A percentile compares a stretch with the other conserved stretches of the same genome.
Conservation (phyloP, 768 basidiomycete species). For the Pleurotus tuber-regium region DNA sequence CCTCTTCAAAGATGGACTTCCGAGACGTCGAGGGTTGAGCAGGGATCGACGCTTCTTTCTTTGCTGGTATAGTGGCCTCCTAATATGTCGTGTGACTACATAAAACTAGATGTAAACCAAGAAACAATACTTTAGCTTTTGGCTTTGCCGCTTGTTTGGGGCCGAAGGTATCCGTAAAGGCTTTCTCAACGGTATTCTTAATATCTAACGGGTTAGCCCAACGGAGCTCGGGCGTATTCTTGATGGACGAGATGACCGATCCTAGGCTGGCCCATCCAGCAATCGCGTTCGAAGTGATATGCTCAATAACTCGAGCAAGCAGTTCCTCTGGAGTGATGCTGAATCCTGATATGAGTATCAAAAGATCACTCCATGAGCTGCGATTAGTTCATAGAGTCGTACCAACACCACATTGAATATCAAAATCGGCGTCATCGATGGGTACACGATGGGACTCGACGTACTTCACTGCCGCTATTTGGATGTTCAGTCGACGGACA, state of each 20-base stretch:
- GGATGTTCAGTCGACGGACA: background rate
- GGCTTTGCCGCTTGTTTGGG: constrained; percentile 63
- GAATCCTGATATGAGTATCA: constrained; percentile 58
- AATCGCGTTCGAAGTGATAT: constrained; percentile 52
- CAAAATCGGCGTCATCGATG: constrained; percentile 67
- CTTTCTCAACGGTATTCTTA: constrained; percentile 75
- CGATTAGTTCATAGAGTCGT: constrained; percentile 26
- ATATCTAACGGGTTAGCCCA: constrained; percentile 87
- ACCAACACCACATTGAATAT: constrained; percentile 87
- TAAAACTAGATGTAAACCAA: background rate
- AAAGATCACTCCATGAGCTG: background rate
- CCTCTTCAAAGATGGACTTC: constrained; percentile 86
- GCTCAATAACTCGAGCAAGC: constrained; percentile 47
- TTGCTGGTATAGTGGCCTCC: constrained; percentile 38
- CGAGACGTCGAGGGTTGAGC: constrained; percentile 36
- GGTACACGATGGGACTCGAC: constrained; percentile 58
- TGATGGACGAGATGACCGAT: constrained; percentile 60
- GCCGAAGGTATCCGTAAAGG: constrained; percentile 69
- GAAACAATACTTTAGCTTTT: constrained; percentile 56
- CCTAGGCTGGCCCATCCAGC: constrained; percentile 79
- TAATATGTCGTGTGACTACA: constrained; percentile 28
- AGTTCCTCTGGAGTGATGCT: constrained; percentile 70
- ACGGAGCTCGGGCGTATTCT: constrained; percentile 57
- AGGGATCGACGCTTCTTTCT: constrained; percentile 25
- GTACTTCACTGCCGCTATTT: constrained; percentile 73